Base-by-base conservation (phyloP, 495 filamentous ascomycete species). In the Podospora anserina region DNA sequence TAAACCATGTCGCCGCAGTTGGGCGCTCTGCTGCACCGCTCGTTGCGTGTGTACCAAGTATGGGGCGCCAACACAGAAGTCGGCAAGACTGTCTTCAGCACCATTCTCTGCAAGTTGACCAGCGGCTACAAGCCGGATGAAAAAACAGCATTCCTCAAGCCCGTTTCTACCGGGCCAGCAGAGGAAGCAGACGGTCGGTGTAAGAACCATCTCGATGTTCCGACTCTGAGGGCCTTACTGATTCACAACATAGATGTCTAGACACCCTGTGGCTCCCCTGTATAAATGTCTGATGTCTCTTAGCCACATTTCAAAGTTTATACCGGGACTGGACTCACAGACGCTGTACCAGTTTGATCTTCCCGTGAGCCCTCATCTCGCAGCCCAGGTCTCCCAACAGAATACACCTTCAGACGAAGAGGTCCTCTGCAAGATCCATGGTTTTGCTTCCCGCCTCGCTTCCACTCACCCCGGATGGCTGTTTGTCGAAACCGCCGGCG, bases 21-120 rank as follows among this genome's bases (percentile, higher is more conserved):
- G 19, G 73, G 76, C 28, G 78, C 84, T 4, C 73, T 80, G 30
- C 83, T 92, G 28, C 90, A 88, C 84, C 88, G 84, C 65, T 84
- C 83, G 3, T 80, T 92, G 58, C 84, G 86, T 64, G 82, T 84
- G 15, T 84, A 88, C 66, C 90, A 93, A 72, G 81, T 94, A 23
- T 93, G 90, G 68, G 91, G 91, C 4, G 90, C 91, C 34, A 93
- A 93, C 72, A 93, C 91, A 4, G 85, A 91, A 68, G 90, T 93
- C 44, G 91, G 91, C 66, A 94, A 93, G 78, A 93, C 91, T 0
- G 84, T 94, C 30, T 82, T 90, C 58, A 89, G 89, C 1, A 91
- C 90, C 0, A 75, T 92, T 44, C 82, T 94, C 18, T 89, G 87
- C 75, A 88, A 84, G 71, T 84, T 89, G 1, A 77, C 89, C 13